Base-by-base conservation (phyloP, 179 eudicot species). In the Beta macrorhiza region DNA sequence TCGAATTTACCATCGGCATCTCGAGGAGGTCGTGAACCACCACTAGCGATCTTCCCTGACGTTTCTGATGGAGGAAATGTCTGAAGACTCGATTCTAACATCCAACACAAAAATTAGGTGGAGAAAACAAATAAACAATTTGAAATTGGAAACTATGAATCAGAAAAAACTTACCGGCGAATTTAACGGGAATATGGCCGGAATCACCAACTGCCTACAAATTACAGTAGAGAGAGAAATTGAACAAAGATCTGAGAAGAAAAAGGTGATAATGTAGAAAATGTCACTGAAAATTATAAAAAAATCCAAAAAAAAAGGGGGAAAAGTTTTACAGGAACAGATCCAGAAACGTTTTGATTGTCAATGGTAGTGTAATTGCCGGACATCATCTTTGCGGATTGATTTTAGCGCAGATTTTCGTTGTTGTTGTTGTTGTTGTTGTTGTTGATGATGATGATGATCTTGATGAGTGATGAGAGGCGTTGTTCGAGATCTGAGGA, bases 1-100 rank as follows among this genome's bases (percentile, higher is more conserved):
- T 32, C 37, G 37, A 32, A 32, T 80, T 11, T 80, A 94, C 98
- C 98, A 73, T 94, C 98, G 4, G 98, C 98, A 85, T 94, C 98
- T 16, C 95, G 93, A 76, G 97, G 98, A 5, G 97, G 98, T 45
- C 92, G 87, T 10, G 91, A 32, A 32, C 37, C 78, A 47, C 82
- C 92, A 67, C 89, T 86, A 5, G 97, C 83, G 84, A 94, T 94
- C 91, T 94, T 94, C 78, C 98, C 98, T 67, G 91, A 91, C 45
- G 90, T 79, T 72, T 87, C 92, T 11, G 97, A 85, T 68, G 98
- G 98, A 22, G 98, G 95, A 90, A 92, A 94, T 5, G 98, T 91
- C 88, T 93, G 93, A 67, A 94, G 92, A 86, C 78, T 91, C 51
- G 97, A 92, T 25, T 94, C 98, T 94, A 81, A 7, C 13, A 19